phyloP scores from a whole-genome alignment of 192 early-diverging fungal species.

The Spizellomyces punctatus region DNA sequence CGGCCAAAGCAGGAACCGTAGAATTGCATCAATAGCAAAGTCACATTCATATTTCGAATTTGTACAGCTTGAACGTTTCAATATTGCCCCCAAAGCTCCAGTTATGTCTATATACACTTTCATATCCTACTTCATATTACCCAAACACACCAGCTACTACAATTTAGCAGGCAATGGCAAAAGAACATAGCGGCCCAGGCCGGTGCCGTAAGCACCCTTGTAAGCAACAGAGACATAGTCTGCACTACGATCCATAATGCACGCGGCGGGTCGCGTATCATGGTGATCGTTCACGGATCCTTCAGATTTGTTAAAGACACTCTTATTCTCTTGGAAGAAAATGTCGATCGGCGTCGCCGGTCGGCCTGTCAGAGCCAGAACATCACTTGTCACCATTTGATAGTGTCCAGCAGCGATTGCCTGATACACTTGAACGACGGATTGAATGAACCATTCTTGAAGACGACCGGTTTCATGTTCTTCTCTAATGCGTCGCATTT shows the following conservation, averaged over 20 bases:
- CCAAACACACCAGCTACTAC: neutral
- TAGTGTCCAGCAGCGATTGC: constrained; percentile 7
- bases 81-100: no score
- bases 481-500: neutral
- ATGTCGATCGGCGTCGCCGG: constrained; percentile 8
- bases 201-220: neutral
- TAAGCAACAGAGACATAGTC: neutral
- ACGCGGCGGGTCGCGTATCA: neutral
- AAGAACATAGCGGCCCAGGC: neutral
- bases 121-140: no score
- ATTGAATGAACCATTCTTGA: neutral
- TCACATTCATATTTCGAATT: no score
- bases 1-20: no score
- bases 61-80: no score
- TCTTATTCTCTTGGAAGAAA: constrained; percentile 10
- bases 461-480: neutral
- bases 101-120: no score
- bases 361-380: neutral
- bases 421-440: neutral
- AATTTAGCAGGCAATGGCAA: neutral
- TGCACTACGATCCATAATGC: neutral
- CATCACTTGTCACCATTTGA: neutral
- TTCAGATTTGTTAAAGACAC: constrained; percentile 1
- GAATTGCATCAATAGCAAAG: no score
- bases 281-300: neutral